phyloP scores from a whole-genome alignment of 805 yeast species.

The Schwanniomyces pseudopolymorphus region DNA sequence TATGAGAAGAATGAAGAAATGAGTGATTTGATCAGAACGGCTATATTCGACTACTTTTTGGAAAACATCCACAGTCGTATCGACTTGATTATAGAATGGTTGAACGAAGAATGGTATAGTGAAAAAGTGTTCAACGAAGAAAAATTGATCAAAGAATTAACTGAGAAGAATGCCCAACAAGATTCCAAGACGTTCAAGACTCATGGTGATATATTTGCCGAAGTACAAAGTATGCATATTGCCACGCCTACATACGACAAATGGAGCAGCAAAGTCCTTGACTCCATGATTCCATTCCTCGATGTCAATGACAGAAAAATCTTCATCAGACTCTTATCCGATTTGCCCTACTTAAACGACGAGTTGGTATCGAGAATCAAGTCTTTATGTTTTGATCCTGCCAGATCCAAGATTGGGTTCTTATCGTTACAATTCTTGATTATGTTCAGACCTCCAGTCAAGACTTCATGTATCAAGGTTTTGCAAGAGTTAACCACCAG shows the following conservation, averaged over 20 bases:
- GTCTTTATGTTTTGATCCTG: conserved; percentile 83
- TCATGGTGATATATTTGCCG: conserved; percentile 14
- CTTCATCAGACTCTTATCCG: conserved; percentile 81
- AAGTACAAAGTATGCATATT: conserved; percentile 14
- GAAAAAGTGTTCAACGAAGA: conserved; percentile 46
- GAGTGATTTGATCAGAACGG: conserved; percentile 63
- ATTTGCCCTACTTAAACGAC: conserved; percentile 72
- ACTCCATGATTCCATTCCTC: conserved; percentile 77
- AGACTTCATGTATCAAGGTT: conserved; percentile 49
- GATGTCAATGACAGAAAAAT: conserved; percentile 79
- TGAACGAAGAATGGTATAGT: conserved; percentile 90
- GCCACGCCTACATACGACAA: conserved; percentile 54
- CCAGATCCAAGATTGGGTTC: conserved; percentile 74
- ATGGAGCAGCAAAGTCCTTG: conserved; percentile 73
- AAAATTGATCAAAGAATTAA: conserved; percentile 16
- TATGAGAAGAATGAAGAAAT: conserved; percentile 34
- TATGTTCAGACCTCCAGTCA: conserved; percentile 88
- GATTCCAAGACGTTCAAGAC: conserved; percentile 17
- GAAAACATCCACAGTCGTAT: conserved; percentile 70
- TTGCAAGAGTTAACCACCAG: conserved; percentile 44
- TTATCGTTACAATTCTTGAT: conserved; percentile 78
- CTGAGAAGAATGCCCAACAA: conserved; percentile 12
- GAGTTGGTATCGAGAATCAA: conserved; percentile 63
- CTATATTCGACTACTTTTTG: conserved; percentile 70
- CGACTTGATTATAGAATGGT: conserved; percentile 83